Conservation (phyloP, 768 basidiomycete genomes). For the Grammothele lineata region DNA sequence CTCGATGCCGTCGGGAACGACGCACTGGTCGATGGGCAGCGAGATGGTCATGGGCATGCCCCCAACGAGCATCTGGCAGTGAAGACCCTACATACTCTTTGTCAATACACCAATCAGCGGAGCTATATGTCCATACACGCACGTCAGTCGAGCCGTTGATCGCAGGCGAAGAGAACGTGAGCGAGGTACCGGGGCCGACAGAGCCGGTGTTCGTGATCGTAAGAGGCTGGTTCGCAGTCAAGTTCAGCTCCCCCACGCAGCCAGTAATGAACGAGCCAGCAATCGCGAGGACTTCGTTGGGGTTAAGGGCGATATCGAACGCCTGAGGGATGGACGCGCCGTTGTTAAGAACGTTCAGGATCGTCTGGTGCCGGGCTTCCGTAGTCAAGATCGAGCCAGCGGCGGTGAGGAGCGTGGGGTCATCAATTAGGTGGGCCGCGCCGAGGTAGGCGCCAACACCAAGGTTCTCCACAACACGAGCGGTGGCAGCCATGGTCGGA, state of each 20-base stretch:
- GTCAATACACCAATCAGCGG: conserved; percentile 1
- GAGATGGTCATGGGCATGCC: conserved; percentile 50
- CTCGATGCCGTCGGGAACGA: conserved; percentile 62
- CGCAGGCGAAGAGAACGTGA: conserved; percentile 57
- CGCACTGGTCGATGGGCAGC: conserved; percentile 56
- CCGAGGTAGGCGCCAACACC: conserved; percentile 79
- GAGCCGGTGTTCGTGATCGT: conserved; percentile 60
- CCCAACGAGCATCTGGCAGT: conserved; percentile 76
- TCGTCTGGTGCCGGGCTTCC: conserved; percentile 79
- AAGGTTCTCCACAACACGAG: conserved; percentile 71
- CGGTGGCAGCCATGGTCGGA: conserved; percentile 61
- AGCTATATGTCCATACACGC: conserved; percentile 26
- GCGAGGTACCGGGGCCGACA: conserved; percentile 50
- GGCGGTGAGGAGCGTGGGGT: conserved; percentile 57
- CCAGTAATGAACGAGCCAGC: conserved; percentile 65
- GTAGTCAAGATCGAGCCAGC: conserved; percentile 73
- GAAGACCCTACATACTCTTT: conserved; percentile 39
- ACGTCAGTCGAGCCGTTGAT: conserved; percentile 48
- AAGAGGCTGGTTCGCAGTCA: conserved; percentile 57
- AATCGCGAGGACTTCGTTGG: conserved; percentile 67
- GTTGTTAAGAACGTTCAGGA: conserved; percentile 67
- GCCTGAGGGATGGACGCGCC: conserved; percentile 59
- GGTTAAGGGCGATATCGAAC: conserved; percentile 71
- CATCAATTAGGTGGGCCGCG: conserved; percentile 56
- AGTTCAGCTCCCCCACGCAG: conserved; percentile 60